Percentiles rank a stretch among this genome's conserved stretches.
phyloP scores from a whole-genome alignment of 2,329 filamentous ascomycete genomes.

The Colletotrichum truncatum region DNA sequence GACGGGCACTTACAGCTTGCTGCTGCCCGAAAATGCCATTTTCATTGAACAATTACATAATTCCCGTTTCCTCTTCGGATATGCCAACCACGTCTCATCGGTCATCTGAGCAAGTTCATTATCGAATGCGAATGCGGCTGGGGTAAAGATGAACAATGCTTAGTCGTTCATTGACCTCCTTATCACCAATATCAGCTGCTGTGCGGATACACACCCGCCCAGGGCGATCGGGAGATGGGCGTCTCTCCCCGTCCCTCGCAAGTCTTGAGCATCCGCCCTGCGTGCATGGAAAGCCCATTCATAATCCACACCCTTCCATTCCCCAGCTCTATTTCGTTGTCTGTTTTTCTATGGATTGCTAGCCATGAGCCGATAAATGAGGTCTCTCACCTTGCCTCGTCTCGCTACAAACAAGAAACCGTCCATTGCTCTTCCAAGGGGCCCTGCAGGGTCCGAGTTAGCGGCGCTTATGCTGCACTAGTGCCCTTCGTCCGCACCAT shows the following conservation, averaged over 20 bases:
- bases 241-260: background rate
- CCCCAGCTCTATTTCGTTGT: constrained; percentile 1
- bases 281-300: background rate
- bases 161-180: background rate
- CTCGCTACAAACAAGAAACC: constrained; percentile 10
- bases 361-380: background rate
- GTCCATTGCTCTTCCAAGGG: constrained; percentile 1
- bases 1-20: background rate
- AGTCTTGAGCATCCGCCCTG: background rate
- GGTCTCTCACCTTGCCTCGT: constrained; percentile 14
- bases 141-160: background rate
- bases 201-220: background rate
- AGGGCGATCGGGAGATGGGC: background rate
- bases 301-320: background rate
- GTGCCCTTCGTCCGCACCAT: constrained; percentile 1
- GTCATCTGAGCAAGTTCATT: background rate
- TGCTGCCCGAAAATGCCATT: too few species aligned
- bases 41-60: background rate
- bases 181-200: background rate
- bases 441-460: constrained; percentile 27
- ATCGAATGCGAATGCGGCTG: constrained; percentile 7
- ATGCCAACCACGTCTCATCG: background rate
- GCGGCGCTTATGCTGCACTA: constrained; percentile 21
- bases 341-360: background rate
- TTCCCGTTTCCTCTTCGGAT: background rate